Conservation (phyloP, 1,284 basidiomycete species). For the Rhodotorula sp. region DNA sequence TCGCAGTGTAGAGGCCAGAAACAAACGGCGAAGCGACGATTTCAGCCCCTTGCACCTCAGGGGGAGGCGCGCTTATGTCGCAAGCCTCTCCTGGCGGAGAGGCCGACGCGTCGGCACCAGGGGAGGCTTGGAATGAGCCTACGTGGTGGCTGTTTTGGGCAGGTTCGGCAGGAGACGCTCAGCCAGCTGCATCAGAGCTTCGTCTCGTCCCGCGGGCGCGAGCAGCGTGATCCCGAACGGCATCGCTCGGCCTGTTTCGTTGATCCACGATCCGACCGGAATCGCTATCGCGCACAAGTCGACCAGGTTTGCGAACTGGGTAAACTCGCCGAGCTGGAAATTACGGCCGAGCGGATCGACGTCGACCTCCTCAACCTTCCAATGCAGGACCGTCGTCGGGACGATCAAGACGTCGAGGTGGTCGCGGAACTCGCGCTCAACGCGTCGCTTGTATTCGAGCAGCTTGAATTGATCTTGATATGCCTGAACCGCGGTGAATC, state of each 20-base stretch:
- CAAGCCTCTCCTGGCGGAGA: too few species aligned
- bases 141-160: neutral
- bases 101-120: too few species aligned
- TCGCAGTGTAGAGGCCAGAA: too few species aligned
- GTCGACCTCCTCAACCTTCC: constrained; percentile 9
- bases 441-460: constrained; percentile 1
- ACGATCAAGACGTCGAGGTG: constrained; percentile 22
- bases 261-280: constrained; percentile 7
- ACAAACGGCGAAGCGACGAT: too few species aligned
- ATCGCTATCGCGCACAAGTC: constrained; percentile 18
- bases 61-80: too few species aligned
- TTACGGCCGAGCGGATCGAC: constrained; percentile 15
- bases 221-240: constrained; percentile 15
- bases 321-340: constrained; percentile 11
- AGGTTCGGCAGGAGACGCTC: neutral
- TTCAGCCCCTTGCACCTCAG: too few species aligned
- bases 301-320: constrained; percentile 21
- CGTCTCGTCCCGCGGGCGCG: constrained; percentile 9
- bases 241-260: neutral
- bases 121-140: too few species aligned
- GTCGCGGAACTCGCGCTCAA: constrained; percentile 12
- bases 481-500: constrained; percentile 2
- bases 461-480: constrained; percentile 15
- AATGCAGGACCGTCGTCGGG: constrained; percentile 13
- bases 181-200: constrained; percentile 7